Percentiles rank a stretch among this genome's conserved stretches.
Conservation (phyloP, 129 eudicot species). For the Artemisia tridentata region DNA sequence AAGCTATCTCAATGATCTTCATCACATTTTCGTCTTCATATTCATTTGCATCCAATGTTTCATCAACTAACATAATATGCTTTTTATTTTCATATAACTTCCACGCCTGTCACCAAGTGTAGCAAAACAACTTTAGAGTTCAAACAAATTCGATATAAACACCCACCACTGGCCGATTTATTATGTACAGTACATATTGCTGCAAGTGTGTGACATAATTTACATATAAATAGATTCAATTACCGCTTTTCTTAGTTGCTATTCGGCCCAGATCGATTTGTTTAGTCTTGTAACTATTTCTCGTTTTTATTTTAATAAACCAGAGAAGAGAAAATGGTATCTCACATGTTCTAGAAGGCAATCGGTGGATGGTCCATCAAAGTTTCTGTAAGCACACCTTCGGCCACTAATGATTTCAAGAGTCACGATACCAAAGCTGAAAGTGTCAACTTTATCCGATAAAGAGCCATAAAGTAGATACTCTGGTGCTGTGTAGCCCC, state of each 20-base stretch:
- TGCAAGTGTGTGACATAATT: too few species aligned
- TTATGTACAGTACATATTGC: too few species aligned
- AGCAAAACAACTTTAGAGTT: neutral
- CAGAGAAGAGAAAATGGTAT: neutral
- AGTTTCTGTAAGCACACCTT: too few species aligned
- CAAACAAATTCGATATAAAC: neutral
- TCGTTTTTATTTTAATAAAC: neutral
- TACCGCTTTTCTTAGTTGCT: too few species aligned
- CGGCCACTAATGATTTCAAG: too few species aligned
- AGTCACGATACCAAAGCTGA: too few species aligned
- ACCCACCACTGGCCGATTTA: neutral
- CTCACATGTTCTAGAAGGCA: neutral
- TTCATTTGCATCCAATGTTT: conserved; percentile 28
- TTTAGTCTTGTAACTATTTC: neutral
- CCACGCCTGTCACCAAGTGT: conserved; percentile 1
- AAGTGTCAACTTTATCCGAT: too few species aligned
- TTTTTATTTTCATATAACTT: neutral
- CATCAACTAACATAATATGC: neutral
- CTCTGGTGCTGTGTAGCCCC: conserved; percentile 15
- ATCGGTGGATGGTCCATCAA: too few species aligned
- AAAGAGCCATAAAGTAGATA: too few species aligned
- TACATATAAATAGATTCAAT: too few species aligned
- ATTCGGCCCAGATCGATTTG: too few species aligned
- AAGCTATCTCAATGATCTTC: conserved; percentile 62
- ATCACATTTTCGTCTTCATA: conserved; percentile 45